These are phyloP conservation scores for Leccinum fibrillosum DNA, from an alignment of 768 basidiomycete genomes.

Conservation along the genomic window DNA sequence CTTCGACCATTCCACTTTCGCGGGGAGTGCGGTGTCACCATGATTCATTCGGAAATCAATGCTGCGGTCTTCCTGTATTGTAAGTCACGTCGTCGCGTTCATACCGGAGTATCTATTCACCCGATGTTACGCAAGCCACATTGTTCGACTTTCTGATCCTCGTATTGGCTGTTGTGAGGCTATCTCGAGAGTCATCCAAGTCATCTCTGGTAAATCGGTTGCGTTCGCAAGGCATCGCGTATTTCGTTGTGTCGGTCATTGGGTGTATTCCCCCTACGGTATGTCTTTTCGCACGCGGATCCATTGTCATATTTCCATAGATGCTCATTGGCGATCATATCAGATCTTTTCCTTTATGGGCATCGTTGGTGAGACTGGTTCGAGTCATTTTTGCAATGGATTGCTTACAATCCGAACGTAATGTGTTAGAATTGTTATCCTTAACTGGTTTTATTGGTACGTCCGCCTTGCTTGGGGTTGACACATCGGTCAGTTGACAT, in stretches of 20 bases:
- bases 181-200: slow-evolving; percentile 13
- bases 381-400: not conserved
- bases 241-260: slow-evolving; percentile 18
- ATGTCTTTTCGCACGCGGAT: not conserved
- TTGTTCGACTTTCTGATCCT: slow-evolving; percentile 21
- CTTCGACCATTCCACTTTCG: not conserved
- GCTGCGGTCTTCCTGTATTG: slow-evolving; percentile 17
- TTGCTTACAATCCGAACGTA: not conserved
- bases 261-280: slow-evolving; percentile 18
- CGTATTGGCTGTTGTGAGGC: slow-evolving; percentile 13
- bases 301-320: not conserved
- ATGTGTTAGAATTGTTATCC: slow-evolving; percentile 2
- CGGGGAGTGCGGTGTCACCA: not conserved
- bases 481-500: not conserved
- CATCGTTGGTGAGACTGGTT: not conserved
- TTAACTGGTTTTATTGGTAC: slow-evolving; percentile 8
- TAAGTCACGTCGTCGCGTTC: slow-evolving; percentile 1
- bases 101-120: not conserved
- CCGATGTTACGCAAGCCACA: slow-evolving; percentile 12
- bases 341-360: slow-evolving; percentile 16
- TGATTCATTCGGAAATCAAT: not conserved
- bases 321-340: not conserved
- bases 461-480: not conserved
- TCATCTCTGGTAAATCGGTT: slow-evolving; percentile 18
- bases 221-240: slow-evolving; percentile 17